Base-by-base conservation (phyloP, 495 filamentous ascomycete genomes). In the Astrothelium macrocarpum region DNA sequence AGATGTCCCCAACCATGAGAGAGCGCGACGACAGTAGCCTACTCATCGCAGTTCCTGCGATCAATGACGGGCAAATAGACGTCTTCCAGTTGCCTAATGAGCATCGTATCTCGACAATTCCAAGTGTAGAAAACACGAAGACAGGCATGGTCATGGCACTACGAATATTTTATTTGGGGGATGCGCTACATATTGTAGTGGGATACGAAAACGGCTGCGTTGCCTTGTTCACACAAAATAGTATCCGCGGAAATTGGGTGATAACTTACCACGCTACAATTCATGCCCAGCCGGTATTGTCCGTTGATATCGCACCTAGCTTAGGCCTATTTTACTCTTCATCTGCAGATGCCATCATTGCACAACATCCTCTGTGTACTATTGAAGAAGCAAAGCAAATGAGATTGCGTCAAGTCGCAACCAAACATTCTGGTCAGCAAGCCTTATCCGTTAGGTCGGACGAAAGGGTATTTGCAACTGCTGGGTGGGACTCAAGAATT, bases 111-210 rank as follows among this genome's bases (percentile, higher is more conserved):
- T 81, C 86, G 65, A 89, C 88, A 0, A 81, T 95, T 20, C 75
- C 82, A 0, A 82, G 80, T 2, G 78, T 82, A 18, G 73, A 76
- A 42, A 63, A 74, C 16, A 77, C 81, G 28, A 83, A 90, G 59
- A 86, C 87, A 78, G 81, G 94, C 31, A 97, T 97, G 92, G 84
- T 93, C 29, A 97, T 98, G 94, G 85, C 88, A 26, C 75, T 96
- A 14, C 77, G 79, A 2, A 71, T 96, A 10, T 81, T 88, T 64
- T 71, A 78, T 70, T 76, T 75, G n/a, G 10, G 60, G 59, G 49
- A 56, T 26, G 67, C 71, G 20, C 72, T 85, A 0, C 75, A 79
- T 18, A 72, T 95, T 14, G 74, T 85, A 2, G 87, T 85, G n/a
- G 94, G 88, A 39, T 96, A 91, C 76, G 94, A 98, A 75, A 89